Evolutionary conservation across 768 basidiomycete genomes (phyloP), one percentile per base, ranked within the genome.

Genomic region (Suillus alpinus): DNA sequence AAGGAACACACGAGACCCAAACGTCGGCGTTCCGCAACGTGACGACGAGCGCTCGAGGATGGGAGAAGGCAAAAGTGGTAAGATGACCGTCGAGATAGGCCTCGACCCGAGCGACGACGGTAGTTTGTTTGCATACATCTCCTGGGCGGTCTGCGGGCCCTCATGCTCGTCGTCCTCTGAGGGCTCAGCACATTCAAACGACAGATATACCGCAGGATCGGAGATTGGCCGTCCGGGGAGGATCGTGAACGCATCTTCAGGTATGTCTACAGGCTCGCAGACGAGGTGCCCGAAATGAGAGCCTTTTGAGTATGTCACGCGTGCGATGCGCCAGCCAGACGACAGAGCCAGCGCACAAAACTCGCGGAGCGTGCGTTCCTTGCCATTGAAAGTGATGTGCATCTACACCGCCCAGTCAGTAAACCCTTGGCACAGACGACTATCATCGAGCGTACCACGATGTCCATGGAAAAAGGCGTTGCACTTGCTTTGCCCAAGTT

Each of bases 241-340:
- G 5, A 71, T 68, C 2, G 52, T 62, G 20, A 69, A 64, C 6
- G 65, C 67, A 31, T 74, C 71, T 3, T 71, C 69, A 6, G 87
- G 85, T 14, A 90, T 78, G 3, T 78, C 64, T 1, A 80, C 77
- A 6, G 89, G 89, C 18, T 86, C 80, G 32, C 89, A 90, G 41
- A 86, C 78, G 60, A 92, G 83, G 67, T 91, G 82, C 3, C 86
- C 88, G 66, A 92, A 91, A 41, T 87, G 73, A 2, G 87, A 85
- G 10, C 86, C 87, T 40, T 84, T 79, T 2, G 84, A 80, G 59
- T 79, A 79, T 4, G 81, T 80, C 55, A 86, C 84, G 49, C 81
- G 81, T 55, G 78, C 70, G 10, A 87, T 75, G 50, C 81, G 84
- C 86, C 88, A 89, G 1, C 88, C 86, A 23, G 86, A 80, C 0